A percentile compares a stretch with the other conserved stretches of the same genome.
phyloP scores from a whole-genome alignment of 176 grass and related monocot species.

The Cenchrus americanus region DNA sequence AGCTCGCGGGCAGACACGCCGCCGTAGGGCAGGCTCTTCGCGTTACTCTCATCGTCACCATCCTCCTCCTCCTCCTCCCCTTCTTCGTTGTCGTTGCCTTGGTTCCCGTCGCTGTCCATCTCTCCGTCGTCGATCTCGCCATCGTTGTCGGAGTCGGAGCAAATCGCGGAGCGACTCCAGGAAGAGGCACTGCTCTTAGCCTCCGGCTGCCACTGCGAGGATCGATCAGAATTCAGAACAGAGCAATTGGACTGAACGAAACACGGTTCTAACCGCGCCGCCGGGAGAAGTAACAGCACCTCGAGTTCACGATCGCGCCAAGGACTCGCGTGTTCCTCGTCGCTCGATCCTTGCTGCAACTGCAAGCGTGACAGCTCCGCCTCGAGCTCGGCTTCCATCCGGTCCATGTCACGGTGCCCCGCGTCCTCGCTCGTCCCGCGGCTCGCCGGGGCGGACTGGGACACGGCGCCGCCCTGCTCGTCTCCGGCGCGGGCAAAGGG shows the following conservation, averaged over 20 bases:
- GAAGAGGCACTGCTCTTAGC: conserved; percentile 21
- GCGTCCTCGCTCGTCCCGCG: background rate
- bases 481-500: background rate
- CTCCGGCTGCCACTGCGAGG: conserved; percentile 10
- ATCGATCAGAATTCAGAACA: conserved; percentile 8
- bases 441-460: background rate
- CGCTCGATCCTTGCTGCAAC: conserved; percentile 35
- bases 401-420: conserved; percentile 41
- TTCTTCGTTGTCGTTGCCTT: background rate
- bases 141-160: conserved; percentile 17
- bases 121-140: background rate
- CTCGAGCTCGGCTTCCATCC: conserved; percentile 82
- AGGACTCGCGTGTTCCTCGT: conserved; percentile 15
- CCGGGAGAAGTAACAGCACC: conserved; percentile 62
- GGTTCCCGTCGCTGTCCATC: background rate
- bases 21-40: background rate
- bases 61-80: conserved; percentile 7
- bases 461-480: background rate
- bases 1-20: conserved; percentile 78
- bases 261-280: no score
- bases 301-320: conserved; percentile 5
- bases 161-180: conserved; percentile 34
- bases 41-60: background rate
- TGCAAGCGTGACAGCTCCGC: conserved; percentile 61
- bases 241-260: background rate